A percentile compares a stretch with the other conserved stretches of the same genome.
These are phyloP conservation scores for Yarrowia bubula DNA, from an alignment of 805 yeast genomes.

Conservation along the genomic window DNA sequence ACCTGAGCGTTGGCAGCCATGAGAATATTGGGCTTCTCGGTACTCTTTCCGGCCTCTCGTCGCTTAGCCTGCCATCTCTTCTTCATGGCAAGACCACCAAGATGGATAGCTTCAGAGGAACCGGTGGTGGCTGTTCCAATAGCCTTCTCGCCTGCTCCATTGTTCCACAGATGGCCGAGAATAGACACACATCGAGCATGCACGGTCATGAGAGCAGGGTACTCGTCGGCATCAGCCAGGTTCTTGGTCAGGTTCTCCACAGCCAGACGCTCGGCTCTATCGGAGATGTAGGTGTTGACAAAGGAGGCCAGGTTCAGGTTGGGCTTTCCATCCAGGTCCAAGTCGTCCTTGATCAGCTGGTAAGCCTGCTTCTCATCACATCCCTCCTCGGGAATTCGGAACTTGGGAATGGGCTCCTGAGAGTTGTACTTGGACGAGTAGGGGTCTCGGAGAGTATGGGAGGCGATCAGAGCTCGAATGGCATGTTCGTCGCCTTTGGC, in stretches of 20 bases:
- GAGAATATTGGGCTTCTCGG: conserved; percentile 71
- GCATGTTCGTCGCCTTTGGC: conserved; percentile 4
- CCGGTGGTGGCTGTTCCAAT: conserved; percentile 93
- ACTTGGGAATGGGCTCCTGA: conserved; percentile 47
- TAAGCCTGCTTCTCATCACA: conserved; percentile 54
- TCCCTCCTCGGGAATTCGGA: conserved; percentile 59
- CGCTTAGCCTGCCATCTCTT: conserved; percentile 78
- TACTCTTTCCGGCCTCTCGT: conserved; percentile 56
- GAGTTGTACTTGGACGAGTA: conserved; percentile 25
- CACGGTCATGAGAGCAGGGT: conserved; percentile 76
- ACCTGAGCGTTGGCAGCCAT: conserved; percentile 95
- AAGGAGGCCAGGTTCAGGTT: conserved; percentile 83
- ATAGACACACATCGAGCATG: conserved; percentile 83
- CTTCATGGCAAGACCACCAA: conserved; percentile 91
- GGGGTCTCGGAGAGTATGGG: conserved; percentile 18
- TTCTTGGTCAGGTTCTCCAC: conserved; percentile 77
- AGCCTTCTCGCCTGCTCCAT: conserved; percentile 51
- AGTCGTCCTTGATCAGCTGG: conserved; percentile 65
- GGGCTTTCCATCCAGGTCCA: conserved; percentile 81
- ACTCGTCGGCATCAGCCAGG: conserved; percentile 90
- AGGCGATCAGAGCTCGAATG: conserved; percentile 10
- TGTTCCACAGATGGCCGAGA: conserved; percentile 77
- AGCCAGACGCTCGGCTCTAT: conserved; percentile 53
- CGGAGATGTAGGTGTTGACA: conserved; percentile 71
- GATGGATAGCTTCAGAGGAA: conserved; percentile 89